Percentiles rank a stretch among this genome's conserved stretches.
phyloP scores from a whole-genome alignment of 208 protist genomes.

The Leishmania mexicana region DNA sequence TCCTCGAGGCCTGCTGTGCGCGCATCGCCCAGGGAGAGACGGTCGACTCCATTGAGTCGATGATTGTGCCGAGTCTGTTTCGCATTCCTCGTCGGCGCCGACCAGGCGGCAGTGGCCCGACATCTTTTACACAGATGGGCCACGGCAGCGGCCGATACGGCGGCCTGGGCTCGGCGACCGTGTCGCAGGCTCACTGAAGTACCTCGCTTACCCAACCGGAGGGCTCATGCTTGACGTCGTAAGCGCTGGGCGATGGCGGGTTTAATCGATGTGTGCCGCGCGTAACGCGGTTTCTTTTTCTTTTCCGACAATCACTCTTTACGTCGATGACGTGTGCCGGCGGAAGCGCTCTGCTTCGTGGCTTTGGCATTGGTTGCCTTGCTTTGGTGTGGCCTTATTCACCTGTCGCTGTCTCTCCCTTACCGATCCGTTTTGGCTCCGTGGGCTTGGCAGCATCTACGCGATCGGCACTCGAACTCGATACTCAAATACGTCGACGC shows the following conservation, averaged over 20 bases:
- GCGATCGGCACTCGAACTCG: neutral
- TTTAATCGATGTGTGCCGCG: neutral
- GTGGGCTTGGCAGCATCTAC: neutral
- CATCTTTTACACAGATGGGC: constrained; percentile 9
- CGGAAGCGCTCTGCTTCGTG: neutral
- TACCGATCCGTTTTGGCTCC: neutral
- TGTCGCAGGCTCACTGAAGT: neutral
- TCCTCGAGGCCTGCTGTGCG: constrained; percentile 85
- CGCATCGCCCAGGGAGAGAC: constrained; percentile 59
- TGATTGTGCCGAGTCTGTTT: constrained; percentile 73
- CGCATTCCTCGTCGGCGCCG: constrained; percentile 71
- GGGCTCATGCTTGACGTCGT: neutral
- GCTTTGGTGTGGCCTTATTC: neutral
- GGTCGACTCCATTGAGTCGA: constrained; percentile 45
- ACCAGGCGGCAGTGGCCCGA: constrained; percentile 4
- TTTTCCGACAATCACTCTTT: neutral
- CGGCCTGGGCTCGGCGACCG: neutral
- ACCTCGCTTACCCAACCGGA: neutral
- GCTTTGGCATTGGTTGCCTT: neutral
- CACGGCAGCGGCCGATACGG: constrained; percentile 2
- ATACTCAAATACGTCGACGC: neutral
- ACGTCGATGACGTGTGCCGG: neutral
- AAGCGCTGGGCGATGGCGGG: neutral
- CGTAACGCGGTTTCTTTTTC: neutral
- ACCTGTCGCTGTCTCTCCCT: neutral